phyloP scores from a whole-genome alignment of 2,329 filamentous ascomycete genomes.

The Colletotrichum cereale region DNA sequence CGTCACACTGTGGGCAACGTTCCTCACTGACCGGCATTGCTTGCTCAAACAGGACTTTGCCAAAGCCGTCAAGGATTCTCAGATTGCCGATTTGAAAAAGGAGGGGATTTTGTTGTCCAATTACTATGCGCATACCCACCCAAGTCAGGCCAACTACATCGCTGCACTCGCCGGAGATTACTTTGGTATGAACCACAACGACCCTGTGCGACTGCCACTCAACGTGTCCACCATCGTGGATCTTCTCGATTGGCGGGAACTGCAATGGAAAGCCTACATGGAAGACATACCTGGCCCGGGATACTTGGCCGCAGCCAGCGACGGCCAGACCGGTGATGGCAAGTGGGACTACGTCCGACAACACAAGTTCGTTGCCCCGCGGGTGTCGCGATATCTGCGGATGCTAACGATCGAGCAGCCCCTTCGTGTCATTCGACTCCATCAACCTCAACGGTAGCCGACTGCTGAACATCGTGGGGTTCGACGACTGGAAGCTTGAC shows the following conservation, averaged over 20 bases:
- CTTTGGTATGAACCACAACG: conserved; percentile 62
- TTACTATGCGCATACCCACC: conserved; percentile 61
- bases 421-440: conserved; percentile 58
- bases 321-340: conserved; percentile 47
- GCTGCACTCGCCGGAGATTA: conserved; percentile 61
- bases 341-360: conserved; percentile 46
- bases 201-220: conserved; percentile 57
- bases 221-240: conserved; percentile 53
- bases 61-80: conserved; percentile 54
- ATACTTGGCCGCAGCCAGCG: conserved; percentile 58
- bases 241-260: conserved; percentile 48
- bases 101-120: conserved; percentile 59
- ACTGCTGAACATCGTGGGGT: conserved; percentile 71
- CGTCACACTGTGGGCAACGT: conserved; percentile 2
- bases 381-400: not conserved
- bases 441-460: conserved; percentile 57
- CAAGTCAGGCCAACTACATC: conserved; percentile 62
- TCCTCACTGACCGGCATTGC: conserved; percentile 35
- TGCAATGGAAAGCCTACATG: conserved; percentile 52
- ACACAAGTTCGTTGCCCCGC: conserved; percentile 40
- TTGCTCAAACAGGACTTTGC: conserved; percentile 54
- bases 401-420: conserved; percentile 48
- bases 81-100: conserved; percentile 55
- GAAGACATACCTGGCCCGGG: conserved; percentile 51
- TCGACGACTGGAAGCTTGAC: conserved; percentile 71